A percentile compares a stretch with the other conserved stretches of the same genome.
Conservation (phyloP, 2,329 filamentous ascomycete genomes). For the Erysiphe pulchra region DNA sequence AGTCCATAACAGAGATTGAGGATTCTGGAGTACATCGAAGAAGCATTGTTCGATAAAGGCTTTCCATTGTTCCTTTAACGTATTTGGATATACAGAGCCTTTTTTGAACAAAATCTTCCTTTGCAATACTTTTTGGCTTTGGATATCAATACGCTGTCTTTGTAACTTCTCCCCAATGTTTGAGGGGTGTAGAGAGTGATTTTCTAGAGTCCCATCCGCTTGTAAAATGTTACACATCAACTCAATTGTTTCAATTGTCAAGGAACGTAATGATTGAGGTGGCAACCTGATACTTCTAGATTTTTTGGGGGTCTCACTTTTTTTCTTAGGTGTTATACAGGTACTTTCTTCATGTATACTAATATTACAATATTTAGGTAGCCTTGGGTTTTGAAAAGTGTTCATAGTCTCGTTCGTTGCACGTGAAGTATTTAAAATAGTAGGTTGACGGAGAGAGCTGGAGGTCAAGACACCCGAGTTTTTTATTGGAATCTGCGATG, state of each 20-base stretch:
- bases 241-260: slow-evolving; percentile 29
- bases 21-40: slow-evolving; percentile 35
- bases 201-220: slow-evolving; percentile 27
- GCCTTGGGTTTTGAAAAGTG: not conserved
- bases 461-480: not conserved
- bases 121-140: not conserved
- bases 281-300: slow-evolving; percentile 9
- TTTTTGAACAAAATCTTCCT: not conserved
- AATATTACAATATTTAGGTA: not conserved
- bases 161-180: slow-evolving; percentile 3
- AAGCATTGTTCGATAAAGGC: slow-evolving; percentile 36
- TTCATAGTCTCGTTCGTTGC: not conserved
- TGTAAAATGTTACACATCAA: slow-evolving; percentile 34
- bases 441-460: not conserved
- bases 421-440: not conserved
- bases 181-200: slow-evolving; percentile 19
- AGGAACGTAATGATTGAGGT: slow-evolving; percentile 28
- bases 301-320: not conserved
- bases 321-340: not conserved
- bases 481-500: not conserved
- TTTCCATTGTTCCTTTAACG: slow-evolving; percentile 21
- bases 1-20: slow-evolving; percentile 26
- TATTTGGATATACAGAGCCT: slow-evolving; percentile 1
- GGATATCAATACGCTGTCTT: slow-evolving; percentile 1
- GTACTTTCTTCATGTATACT: not conserved